Evolutionary conservation across 306 rosid genomes (phyloP).

Genomic region (Elaeagnus macrophylla): DNA sequence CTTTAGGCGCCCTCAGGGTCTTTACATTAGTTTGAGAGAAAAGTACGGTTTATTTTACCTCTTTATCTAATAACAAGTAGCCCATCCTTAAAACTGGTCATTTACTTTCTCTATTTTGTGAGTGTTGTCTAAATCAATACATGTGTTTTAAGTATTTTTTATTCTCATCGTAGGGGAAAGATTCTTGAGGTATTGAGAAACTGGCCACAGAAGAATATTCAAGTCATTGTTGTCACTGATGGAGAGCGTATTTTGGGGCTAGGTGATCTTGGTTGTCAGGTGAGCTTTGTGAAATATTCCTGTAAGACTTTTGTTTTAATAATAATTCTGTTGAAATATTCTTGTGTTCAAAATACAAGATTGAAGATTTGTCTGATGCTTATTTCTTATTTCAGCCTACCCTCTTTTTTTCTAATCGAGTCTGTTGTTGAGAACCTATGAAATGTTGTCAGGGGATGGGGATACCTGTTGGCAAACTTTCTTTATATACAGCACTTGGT

Average conservation of each 20-base stretch:
- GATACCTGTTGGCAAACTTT: conserved; percentile 91
- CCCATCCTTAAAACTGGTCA: background rate
- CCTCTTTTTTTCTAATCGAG: conserved; percentile 1
- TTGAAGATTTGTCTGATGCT: background rate
- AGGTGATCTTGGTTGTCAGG: conserved; percentile 98
- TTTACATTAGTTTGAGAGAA: conserved; percentile 86
- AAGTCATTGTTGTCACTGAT: conserved; percentile 95
- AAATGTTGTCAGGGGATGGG: conserved; percentile 82
- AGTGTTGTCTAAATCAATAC: conserved; percentile 1
- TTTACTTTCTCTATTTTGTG: conserved; percentile 11
- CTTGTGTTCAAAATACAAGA: background rate
- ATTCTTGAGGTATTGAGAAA: conserved; percentile 87
- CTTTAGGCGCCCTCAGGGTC: conserved; percentile 76
- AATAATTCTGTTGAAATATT: background rate
- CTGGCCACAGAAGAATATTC: conserved; percentile 95
- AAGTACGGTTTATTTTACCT: conserved; percentile 46
- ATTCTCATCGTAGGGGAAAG: conserved; percentile 53
- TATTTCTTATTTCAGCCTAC: background rate
- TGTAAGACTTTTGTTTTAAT: background rate
- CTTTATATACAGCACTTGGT: conserved; percentile 88
- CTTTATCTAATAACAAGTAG: conserved; percentile 11
- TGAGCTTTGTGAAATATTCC: conserved; percentile 21
- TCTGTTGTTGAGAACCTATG: conserved; percentile 11
- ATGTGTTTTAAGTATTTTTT: conserved; percentile 11
- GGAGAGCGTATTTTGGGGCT: conserved; percentile 94